phyloP scores from a whole-genome alignment of 768 basidiomycete genomes.

The Xerocomellus amylosporus region DNA sequence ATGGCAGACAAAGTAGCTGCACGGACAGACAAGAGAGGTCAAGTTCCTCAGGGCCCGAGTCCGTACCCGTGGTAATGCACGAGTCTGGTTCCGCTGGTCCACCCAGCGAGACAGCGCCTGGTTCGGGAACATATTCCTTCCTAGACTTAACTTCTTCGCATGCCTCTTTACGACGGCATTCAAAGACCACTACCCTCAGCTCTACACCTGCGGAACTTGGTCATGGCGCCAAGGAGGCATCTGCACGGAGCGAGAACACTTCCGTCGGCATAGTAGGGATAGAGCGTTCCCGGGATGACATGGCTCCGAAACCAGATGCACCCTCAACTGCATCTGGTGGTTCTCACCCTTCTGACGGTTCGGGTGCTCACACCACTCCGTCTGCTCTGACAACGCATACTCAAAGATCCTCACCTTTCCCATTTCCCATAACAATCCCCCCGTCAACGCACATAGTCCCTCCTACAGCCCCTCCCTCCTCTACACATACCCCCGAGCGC shows the following conservation, averaged over 20 bases:
- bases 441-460: conserved; percentile 37
- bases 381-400: conserved; percentile 24
- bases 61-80: conserved; percentile 32
- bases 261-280: conserved; percentile 18
- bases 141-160: conserved; percentile 31
- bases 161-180: conserved; percentile 23
- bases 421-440: conserved; percentile 46
- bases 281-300: conserved; percentile 19
- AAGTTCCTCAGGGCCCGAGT: conserved; percentile 27
- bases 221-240: conserved; percentile 12
- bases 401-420: conserved; percentile 35
- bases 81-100: conserved; percentile 14
- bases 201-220: conserved; percentile 28
- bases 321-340: conserved; percentile 32
- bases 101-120: conserved; percentile 22
- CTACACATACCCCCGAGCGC: conserved; percentile 15
- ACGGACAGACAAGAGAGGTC: conserved; percentile 21
- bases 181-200: conserved; percentile 27
- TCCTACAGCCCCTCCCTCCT: conserved; percentile 18
- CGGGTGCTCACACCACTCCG: conserved; percentile 16
- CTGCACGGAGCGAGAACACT: conserved; percentile 18
- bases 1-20: conserved; percentile 22
- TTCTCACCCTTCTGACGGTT: conserved; percentile 28
- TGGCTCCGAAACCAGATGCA: conserved; percentile 28
- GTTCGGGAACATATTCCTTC: conserved; percentile 34